phyloP scores from a whole-genome alignment of 768 basidiomycete genomes.

The Brasilioporus rufonigricans region DNA sequence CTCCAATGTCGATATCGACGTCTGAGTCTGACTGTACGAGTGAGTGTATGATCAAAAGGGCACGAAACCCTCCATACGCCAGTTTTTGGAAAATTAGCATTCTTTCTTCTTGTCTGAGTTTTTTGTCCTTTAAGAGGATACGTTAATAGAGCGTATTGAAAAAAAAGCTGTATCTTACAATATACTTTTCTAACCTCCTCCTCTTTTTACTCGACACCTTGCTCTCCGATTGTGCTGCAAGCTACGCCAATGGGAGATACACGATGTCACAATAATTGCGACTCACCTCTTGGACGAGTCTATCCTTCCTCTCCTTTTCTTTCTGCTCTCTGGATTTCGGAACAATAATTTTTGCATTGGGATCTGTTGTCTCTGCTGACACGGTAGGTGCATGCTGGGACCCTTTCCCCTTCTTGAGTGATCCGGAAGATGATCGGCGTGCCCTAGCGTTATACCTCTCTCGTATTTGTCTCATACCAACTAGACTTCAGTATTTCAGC shows the following conservation, averaged over 20 bases:
- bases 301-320: conserved; percentile 57
- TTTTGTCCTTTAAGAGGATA: conserved; percentile 64
- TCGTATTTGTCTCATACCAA: conserved; percentile 22
- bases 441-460: conserved; percentile 64
- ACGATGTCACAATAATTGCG: background rate
- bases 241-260: conserved; percentile 16
- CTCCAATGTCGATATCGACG: conserved; percentile 54
- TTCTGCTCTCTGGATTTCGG: conserved; percentile 61
- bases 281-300: conserved; percentile 59
- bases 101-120: conserved; percentile 88
- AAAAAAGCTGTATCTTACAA: conserved; percentile 48
- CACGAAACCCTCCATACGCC: conserved; percentile 47
- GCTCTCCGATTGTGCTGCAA: conserved; percentile 51
- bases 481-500: background rate
- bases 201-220: conserved; percentile 84
- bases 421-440: conserved; percentile 57
- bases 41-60: conserved; percentile 8
- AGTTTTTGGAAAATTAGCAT: conserved; percentile 74
- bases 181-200: conserved; percentile 89
- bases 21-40: conserved; percentile 68
- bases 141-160: background rate
- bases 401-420: conserved; percentile 63
- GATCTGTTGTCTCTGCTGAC: conserved; percentile 36
- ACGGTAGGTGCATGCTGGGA: conserved; percentile 26
- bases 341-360: conserved; percentile 57